phyloP scores from a whole-genome alignment of 2,329 filamentous ascomycete genomes.

The Botrytis squamosa region DNA sequence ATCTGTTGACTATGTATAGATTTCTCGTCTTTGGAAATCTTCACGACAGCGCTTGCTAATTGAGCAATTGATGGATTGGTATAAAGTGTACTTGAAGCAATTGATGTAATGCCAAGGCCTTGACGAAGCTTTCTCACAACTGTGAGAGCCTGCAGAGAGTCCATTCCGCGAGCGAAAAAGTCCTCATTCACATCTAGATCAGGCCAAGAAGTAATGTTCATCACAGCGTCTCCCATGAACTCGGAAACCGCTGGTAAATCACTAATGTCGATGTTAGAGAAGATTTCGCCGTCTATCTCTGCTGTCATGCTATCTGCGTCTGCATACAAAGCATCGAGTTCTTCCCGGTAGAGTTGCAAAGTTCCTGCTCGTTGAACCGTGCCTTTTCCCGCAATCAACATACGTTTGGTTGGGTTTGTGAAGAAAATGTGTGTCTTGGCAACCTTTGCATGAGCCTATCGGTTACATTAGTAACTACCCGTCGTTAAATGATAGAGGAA shows the following conservation, averaged over 20 bases:
- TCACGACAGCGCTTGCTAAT: not conserved
- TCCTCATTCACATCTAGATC: not conserved
- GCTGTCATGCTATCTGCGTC: not conserved
- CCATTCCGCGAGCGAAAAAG: not conserved
- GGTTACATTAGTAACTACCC: not conserved
- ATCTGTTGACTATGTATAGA: not conserved
- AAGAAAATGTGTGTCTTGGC: slow-evolving; percentile 38
- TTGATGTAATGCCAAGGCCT: not conserved
- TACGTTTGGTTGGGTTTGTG: slow-evolving; percentile 36
- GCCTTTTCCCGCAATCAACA: slow-evolving; percentile 41
- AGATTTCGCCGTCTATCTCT: not conserved
- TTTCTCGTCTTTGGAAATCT: not conserved
- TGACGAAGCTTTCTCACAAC: not conserved
- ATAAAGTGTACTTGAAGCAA: not conserved
- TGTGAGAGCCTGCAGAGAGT: not conserved
- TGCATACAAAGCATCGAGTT: slow-evolving; percentile 1
- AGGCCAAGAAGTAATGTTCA: not conserved
- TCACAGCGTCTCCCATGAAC: too few species aligned
- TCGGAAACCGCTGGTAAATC: not conserved
- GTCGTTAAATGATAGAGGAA: slow-evolving; percentile 19
- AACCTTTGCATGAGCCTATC: slow-evolving; percentile 31
- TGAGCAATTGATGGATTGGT: not conserved
- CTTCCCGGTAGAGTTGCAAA: slow-evolving; percentile 26
- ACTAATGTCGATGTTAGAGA: not conserved
- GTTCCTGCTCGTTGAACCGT: slow-evolving; percentile 39